Evolutionary conservation across 768 basidiomycete genomes (phyloP).

Genomic region (Naganishia vishniacii): DNA sequence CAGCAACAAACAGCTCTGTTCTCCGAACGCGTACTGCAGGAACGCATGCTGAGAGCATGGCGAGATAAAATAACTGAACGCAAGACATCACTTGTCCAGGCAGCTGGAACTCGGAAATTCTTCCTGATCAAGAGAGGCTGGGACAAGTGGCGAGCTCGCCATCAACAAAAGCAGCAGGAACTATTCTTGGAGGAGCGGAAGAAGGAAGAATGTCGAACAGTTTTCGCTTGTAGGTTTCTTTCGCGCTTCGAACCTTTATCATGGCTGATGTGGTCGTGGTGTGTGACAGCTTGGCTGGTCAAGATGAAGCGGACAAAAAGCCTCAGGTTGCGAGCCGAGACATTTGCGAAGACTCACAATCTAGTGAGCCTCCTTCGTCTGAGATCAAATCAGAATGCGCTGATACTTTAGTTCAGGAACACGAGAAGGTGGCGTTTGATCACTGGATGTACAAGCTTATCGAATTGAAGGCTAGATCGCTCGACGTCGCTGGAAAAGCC

Average conservation of each 20-base stretch:
- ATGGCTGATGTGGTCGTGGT: background rate
- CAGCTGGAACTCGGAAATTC: slow-evolving; percentile 14
- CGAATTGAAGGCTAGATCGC: background rate
- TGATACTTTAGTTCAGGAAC: background rate
- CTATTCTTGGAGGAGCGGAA: slow-evolving; percentile 17
- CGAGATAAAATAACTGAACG: background rate
- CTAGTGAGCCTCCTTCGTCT: background rate
- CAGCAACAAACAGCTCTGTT: background rate
- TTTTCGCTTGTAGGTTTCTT: background rate
- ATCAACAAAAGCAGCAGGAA: slow-evolving; percentile 14
- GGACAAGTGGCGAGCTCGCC: slow-evolving; percentile 15
- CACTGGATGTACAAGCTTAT: slow-evolving; percentile 16
- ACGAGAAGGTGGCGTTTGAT: slow-evolving; percentile 4
- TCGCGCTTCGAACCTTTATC: too few relatives aligned
- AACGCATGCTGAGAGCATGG: background rate
- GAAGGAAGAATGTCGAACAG: slow-evolving; percentile 9
- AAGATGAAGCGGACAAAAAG: slow-evolving; percentile 4
- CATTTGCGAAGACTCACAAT: background rate
- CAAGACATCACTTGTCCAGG: background rate
- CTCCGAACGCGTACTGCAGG: slow-evolving; percentile 3
- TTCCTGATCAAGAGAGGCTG: slow-evolving; percentile 14
- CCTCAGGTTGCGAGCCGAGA: background rate
- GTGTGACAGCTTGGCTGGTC: background rate
- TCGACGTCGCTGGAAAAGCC: background rate
- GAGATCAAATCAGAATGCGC: background rate